Evolutionary conservation across 805 yeast genomes (phyloP).

Genomic region (Candida ponderosae): DNA sequence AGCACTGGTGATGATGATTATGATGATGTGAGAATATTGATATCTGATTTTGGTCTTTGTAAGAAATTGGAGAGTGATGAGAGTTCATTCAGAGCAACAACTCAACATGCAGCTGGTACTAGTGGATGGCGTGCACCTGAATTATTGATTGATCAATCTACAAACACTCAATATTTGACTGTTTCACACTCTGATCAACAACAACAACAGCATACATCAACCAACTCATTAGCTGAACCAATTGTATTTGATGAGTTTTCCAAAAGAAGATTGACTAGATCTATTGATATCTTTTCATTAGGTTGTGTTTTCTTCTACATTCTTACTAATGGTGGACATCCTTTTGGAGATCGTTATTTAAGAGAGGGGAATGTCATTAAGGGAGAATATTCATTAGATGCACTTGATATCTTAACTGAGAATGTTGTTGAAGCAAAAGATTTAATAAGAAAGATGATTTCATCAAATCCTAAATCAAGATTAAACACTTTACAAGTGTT

Average conservation of each 20-base stretch:
- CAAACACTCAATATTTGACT: conserved; percentile 12
- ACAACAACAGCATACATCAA: conserved; percentile 5
- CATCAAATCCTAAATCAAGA: conserved; percentile 54
- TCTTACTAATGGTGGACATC: conserved; percentile 77
- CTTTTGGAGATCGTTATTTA: conserved; percentile 87
- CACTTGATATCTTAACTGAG: conserved; percentile 15
- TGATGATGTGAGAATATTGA: conserved; percentile 58
- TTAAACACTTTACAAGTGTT: conserved; percentile 65
- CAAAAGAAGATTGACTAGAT: conserved; percentile 66
- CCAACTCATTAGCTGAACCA: conserved; percentile 22
- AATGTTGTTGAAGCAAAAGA: conserved; percentile 62
- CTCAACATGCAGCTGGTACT: conserved; percentile 92
- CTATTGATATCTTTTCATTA: conserved; percentile 87
- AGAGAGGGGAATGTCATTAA: conserved; percentile 85
- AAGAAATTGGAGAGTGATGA: conserved; percentile 88
- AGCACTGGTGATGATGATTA: conserved; percentile 14
- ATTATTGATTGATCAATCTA: conserved; percentile 37
- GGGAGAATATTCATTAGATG: conserved; percentile 37
- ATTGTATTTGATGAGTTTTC: conserved; percentile 31
- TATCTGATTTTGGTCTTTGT: conserved; percentile 95
- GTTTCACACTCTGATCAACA: conserved; percentile 5
- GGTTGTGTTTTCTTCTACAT: conserved; percentile 94
- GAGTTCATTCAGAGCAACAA: conserved; percentile 87
- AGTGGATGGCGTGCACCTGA: conserved; percentile 99
- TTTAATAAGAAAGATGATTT: conserved; percentile 67